Base-by-base conservation (phyloP, 2,329 filamentous ascomycete species). In the Dactylella cylindrospora region DNA sequence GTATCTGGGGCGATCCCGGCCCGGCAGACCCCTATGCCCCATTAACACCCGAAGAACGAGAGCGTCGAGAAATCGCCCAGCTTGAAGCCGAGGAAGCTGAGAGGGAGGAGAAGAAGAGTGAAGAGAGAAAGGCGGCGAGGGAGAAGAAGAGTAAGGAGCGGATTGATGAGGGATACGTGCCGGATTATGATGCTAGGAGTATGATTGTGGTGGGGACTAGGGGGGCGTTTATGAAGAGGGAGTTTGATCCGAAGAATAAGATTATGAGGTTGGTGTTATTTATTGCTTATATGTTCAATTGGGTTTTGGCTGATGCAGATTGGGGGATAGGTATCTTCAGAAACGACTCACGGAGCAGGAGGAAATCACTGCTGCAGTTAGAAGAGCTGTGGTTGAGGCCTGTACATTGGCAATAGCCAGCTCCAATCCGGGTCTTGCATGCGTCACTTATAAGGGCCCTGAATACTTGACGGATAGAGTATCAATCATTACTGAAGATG, bases 381-480 rank as follows among this genome's bases (percentile, higher is more conserved):
- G 55, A 3, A 47, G 55, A 7, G 55, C 55, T n/a, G 47, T 52
- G 2, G 35, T 61, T 8, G 55, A 61, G 53, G 53, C 55, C 2
- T 61, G 49, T 29, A 40, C 47, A 7, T 35, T 53, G 20, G 40
- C 55, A 2, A 35, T 61, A 22, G 22, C 47, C 1, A 35, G 38
- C 15, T 53, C 55, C 1, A 46, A 61, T 36, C 55, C 55, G n/a
- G 23, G 33, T 10, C 12, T 44, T 12, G 55, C 55, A n/a, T 61
- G 55, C 31, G 47, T 53, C 6, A 13, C n/a, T 25, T 61, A 61
- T 41, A 52, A 25, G 28, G 55, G 55, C 2, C 55, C 55, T 2
- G 55, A 61, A 32, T 61, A 61, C 36, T 49, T 61, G 9, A 61
- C 55, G 17, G 41, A 47, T n/a, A 47, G 39, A 31, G 55, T 61